phyloP scores from a whole-genome alignment of 192 early-diverging fungal species.

The Irineochytrium annulatum region DNA sequence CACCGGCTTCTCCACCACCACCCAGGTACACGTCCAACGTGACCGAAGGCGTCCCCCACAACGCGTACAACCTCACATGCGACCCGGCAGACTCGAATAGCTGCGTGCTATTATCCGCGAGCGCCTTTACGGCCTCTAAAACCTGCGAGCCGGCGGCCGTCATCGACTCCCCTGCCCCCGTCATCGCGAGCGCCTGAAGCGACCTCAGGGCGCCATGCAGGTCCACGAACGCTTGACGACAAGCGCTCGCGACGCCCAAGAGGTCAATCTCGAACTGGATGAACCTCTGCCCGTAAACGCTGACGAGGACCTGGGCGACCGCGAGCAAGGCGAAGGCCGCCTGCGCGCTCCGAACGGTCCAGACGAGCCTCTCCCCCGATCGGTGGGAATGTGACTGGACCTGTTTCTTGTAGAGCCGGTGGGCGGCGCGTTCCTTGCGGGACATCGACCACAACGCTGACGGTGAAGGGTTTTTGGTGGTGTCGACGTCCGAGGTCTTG shows the following conservation, averaged over 20 bases:
- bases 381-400: slow-evolving; percentile 20
- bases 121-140: no score
- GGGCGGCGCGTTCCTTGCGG: slow-evolving; percentile 15
- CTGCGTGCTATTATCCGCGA: no score
- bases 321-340: slow-evolving; percentile 7
- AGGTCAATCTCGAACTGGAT: slow-evolving; percentile 8
- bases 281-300: not conserved
- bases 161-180: no score
- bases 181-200: slow-evolving; percentile 3
- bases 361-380: not conserved
- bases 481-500: not conserved
- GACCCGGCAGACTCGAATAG: no score
- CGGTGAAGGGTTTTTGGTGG: not conserved
- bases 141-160: no score
- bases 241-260: not conserved
- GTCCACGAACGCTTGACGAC: slow-evolving; percentile 4
- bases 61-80: no score
- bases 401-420: slow-evolving; percentile 22
- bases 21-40: no score
- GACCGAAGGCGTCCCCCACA: no score
- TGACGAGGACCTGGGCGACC: slow-evolving; percentile 11
- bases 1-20: no score
- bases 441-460: not conserved
- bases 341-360: slow-evolving; percentile 13
- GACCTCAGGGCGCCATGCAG: slow-evolving; percentile 9